Conservation (phyloP, 2,329 filamentous ascomycete genomes). For the Cryphonectria radicalis region DNA sequence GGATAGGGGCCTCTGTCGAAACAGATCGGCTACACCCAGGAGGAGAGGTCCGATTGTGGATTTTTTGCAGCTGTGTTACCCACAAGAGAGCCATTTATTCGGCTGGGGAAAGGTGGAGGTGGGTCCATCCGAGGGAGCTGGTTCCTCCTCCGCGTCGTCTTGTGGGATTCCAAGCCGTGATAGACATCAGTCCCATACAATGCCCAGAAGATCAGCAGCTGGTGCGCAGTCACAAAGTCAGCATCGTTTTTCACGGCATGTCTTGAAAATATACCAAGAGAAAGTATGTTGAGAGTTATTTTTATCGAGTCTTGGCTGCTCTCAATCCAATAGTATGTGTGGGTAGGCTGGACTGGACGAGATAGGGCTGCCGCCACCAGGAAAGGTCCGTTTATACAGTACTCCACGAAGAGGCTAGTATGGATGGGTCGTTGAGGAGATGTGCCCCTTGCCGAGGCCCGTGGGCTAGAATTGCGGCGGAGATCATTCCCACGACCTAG, state of each 20-base stretch:
- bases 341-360: not conserved
- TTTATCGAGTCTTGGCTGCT: not conserved
- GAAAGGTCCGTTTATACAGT: slow-evolving; percentile 20
- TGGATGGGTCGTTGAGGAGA: slow-evolving; percentile 23
- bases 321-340: slow-evolving; percentile 4
- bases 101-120: slow-evolving; percentile 27
- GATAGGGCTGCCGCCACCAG: slow-evolving; percentile 15
- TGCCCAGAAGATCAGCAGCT: slow-evolving; percentile 15
- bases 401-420: slow-evolving; percentile 18
- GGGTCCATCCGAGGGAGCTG: slow-evolving; percentile 18
- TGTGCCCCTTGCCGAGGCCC: slow-evolving; percentile 26
- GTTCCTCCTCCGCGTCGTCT: not conserved
- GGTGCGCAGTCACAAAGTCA: not conserved
- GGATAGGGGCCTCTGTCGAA: slow-evolving; percentile 27
- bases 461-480: slow-evolving; percentile 24
- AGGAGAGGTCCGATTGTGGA: slow-evolving; percentile 21
- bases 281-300: not conserved
- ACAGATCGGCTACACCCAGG: slow-evolving; percentile 24
- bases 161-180: slow-evolving; percentile 11
- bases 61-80: not conserved
- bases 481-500: slow-evolving; percentile 22
- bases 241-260: not conserved
- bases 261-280: not conserved
- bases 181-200: slow-evolving; percentile 12
- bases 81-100: slow-evolving; percentile 1